A percentile compares a stretch with the other conserved stretches of the same genome.
Evolutionary conservation across 192 early-diverging fungal species (phyloP).

Genomic region (Umbelopsis isabellina): DNA sequence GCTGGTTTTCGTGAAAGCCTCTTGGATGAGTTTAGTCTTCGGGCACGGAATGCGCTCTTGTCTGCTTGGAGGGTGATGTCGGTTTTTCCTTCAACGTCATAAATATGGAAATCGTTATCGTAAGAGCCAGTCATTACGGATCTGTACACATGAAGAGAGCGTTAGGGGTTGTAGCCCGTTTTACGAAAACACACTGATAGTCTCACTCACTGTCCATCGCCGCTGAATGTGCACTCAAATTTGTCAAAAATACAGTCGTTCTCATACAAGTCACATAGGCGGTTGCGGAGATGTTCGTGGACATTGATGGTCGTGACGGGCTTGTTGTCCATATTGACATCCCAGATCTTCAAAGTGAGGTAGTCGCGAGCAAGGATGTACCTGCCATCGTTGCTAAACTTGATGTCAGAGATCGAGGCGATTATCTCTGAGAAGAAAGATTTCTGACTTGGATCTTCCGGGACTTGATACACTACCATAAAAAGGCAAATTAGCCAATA

Average conservation of each 20-base stretch:
- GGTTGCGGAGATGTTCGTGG: slow-evolving; percentile 93
- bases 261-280: slow-evolving; percentile 98
- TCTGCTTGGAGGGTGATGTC: slow-evolving; percentile 95
- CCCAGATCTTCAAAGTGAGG: slow-evolving; percentile 97
- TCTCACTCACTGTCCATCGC: slow-evolving; percentile 82
- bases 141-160: slow-evolving; percentile 41
- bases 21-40: slow-evolving; percentile 81
- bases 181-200: background rate
- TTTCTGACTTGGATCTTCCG: slow-evolving; percentile 91
- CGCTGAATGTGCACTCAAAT: slow-evolving; percentile 98
- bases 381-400: slow-evolving; percentile 94
- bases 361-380: slow-evolving; percentile 98
- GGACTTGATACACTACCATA: slow-evolving; percentile 84
- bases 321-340: slow-evolving; percentile 95
- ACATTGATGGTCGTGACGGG: slow-evolving; percentile 96
- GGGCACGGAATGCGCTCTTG: slow-evolving; percentile 97
- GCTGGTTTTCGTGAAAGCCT: slow-evolving; percentile 52
- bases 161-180: background rate
- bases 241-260: slow-evolving; percentile 99
- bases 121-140: slow-evolving; percentile 95
- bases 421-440: slow-evolving; percentile 99
- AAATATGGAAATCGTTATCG: slow-evolving; percentile 99
- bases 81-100: slow-evolving; percentile 76
- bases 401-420: slow-evolving; percentile 95
- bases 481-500: background rate